Evolutionary conservation across 495 filamentous ascomycete species (phyloP).

Genomic region (Hypoxylon lenormandii): DNA sequence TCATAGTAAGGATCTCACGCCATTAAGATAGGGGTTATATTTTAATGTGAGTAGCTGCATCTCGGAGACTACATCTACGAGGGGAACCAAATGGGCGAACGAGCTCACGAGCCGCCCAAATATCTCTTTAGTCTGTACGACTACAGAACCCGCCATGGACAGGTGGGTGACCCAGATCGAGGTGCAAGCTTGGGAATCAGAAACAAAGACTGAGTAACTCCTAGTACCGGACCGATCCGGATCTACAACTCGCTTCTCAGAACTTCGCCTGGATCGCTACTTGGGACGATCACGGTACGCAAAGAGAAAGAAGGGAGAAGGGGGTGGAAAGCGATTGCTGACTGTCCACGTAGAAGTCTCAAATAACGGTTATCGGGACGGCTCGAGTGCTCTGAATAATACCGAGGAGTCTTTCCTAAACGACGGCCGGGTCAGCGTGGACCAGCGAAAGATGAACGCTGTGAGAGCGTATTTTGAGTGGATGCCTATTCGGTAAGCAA

Average conservation of each 20-base stretch:
- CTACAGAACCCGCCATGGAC: constrained; percentile 64
- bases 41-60: constrained; percentile 55
- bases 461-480: constrained; percentile 79
- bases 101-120: constrained; percentile 42
- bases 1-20: constrained; percentile 54
- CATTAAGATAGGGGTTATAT: background rate
- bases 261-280: constrained; percentile 75
- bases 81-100: constrained; percentile 50
- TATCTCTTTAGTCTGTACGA: constrained; percentile 63
- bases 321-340: constrained; percentile 2
- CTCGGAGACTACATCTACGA: constrained; percentile 80
- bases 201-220: background rate
- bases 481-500: constrained; percentile 65
- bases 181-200: background rate
- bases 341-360: constrained; percentile 60
- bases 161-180: constrained; percentile 30
- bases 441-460: constrained; percentile 76
- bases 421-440: constrained; percentile 70
- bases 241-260: constrained; percentile 68
- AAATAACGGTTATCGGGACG: constrained; percentile 72
- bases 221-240: constrained; percentile 70
- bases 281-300: constrained; percentile 74
- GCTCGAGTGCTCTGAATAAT: constrained; percentile 67
- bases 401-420: constrained; percentile 70
- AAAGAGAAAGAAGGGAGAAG: background rate